phyloP scores from a whole-genome alignment of 305 asterid species.

The Stenogyne calaminthoides region DNA sequence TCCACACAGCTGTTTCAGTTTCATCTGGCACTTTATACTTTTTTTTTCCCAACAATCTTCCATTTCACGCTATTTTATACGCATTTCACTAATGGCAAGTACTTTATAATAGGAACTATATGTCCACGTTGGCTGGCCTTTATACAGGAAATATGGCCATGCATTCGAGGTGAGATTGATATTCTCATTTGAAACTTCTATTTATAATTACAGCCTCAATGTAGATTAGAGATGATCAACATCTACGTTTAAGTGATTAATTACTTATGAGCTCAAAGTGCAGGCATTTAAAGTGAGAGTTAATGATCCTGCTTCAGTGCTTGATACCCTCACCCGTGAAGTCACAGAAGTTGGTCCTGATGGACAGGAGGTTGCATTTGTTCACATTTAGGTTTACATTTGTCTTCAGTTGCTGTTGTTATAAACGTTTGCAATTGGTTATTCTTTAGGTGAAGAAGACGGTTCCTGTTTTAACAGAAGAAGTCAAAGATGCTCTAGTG shows the following conservation, averaged over 20 bases:
- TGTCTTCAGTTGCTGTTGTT: background rate
- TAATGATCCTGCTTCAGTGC: slow-evolving; percentile 87
- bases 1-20: slow-evolving; percentile 16
- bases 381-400: slow-evolving; percentile 1
- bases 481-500: slow-evolving; percentile 79
- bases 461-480: slow-evolving; percentile 81
- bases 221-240: background rate
- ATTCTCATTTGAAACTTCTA: background rate
- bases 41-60: background rate
- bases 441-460: slow-evolving; percentile 66
- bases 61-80: background rate
- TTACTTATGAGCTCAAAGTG: background rate
- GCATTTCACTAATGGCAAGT: slow-evolving; percentile 25
- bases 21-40: background rate
- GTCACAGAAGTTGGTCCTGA: slow-evolving; percentile 88
- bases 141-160: slow-evolving; percentile 92
- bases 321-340: slow-evolving; percentile 90
- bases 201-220: background rate
- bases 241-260: background rate
- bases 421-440: slow-evolving; percentile 16
- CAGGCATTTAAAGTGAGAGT: slow-evolving; percentile 90
- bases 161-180: slow-evolving; percentile 85
- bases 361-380: slow-evolving; percentile 73
- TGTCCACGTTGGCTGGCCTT: slow-evolving; percentile 94
- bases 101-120: slow-evolving; percentile 73